phyloP scores from a whole-genome alignment of 306 rosid species.

The Adenanthera pavonina region DNA sequence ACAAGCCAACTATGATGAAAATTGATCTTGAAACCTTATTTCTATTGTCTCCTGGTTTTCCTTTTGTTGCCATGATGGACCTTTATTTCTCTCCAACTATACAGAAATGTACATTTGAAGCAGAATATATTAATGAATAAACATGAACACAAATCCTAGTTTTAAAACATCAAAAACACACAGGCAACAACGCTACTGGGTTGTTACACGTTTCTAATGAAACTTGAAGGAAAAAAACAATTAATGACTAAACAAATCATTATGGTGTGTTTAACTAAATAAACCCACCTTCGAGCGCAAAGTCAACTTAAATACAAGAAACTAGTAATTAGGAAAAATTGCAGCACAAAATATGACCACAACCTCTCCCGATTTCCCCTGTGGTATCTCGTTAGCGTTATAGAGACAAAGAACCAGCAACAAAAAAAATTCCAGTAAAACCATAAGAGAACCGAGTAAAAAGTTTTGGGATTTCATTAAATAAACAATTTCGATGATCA shows the following conservation, averaged over 20 bases:
- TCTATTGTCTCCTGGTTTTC: constrained; percentile 68
- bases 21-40: constrained; percentile 54
- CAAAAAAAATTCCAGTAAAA: background rate
- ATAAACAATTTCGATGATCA: background rate
- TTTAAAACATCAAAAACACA: background rate
- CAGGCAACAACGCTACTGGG: background rate
- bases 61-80: constrained; percentile 73
- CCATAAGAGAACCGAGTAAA: background rate
- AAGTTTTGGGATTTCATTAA: background rate
- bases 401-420: constrained; percentile 1
- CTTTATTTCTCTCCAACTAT: constrained; percentile 33
- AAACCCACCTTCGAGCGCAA: background rate
- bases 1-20: constrained; percentile 66
- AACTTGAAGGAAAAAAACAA: background rate
- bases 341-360: background rate
- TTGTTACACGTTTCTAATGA: background rate
- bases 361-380: background rate
- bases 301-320: background rate
- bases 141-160: constrained; percentile 1
- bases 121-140: constrained; percentile 16
- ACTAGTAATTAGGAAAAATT: background rate
- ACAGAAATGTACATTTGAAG: constrained; percentile 24
- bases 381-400: background rate
- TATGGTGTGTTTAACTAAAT: background rate
- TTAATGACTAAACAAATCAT: background rate